Evolutionary conservation across 2,329 filamentous ascomycete species (phyloP), one percentile per base, ranked within the genome.

Genomic region (Pleoardoris graminearum): DNA sequence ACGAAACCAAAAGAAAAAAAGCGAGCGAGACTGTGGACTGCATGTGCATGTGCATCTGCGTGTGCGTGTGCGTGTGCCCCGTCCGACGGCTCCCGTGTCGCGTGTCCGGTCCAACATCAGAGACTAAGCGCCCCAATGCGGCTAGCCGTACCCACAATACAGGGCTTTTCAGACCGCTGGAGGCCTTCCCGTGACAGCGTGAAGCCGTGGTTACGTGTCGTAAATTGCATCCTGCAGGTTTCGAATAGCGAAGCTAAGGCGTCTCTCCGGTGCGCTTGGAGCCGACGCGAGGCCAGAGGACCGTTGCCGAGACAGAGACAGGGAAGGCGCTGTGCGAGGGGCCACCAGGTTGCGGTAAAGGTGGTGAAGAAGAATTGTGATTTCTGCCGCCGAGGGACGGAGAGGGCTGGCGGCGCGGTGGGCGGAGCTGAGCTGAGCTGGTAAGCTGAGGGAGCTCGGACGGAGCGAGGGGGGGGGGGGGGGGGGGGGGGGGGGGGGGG

Each of bases 391-490:
- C n/a, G n/a, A n/a, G n/a, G n/a, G n/a, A n/a, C n/a, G n/a, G n/a
- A n/a, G n/a, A n/a, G n/a, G n/a, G n/a, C n/a, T n/a, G n/a, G 25
- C 6, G 10, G 25, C 6, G 25, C 25, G 25, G 25, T 27, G 25
- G 25, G 25, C 25, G 5, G 25, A 10, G 25, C 25, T 5, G 25
- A 27, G 25, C 25, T 27, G 25, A 27, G 25, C 25, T 27, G n/a
- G 25, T 27, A 27, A 27, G 25, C 25, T 27, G 5, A 27, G 25
- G 5, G 25, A 27, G 25, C 25, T 27, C 10, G 25, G 25, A 27
- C 10, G 7, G 37, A 59, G 3, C 44, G 63, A 27, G 54, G 50
- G 22, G 51, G 60, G 23, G 55, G 51, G 43, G 44, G 55, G 6
- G 43, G 61, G 38, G 53, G 45, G 38, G 50, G 6, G 33, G 33